phyloP scores from a whole-genome alignment of 2,329 filamentous ascomycete species.

The Pseudogymnoascus sp. region DNA sequence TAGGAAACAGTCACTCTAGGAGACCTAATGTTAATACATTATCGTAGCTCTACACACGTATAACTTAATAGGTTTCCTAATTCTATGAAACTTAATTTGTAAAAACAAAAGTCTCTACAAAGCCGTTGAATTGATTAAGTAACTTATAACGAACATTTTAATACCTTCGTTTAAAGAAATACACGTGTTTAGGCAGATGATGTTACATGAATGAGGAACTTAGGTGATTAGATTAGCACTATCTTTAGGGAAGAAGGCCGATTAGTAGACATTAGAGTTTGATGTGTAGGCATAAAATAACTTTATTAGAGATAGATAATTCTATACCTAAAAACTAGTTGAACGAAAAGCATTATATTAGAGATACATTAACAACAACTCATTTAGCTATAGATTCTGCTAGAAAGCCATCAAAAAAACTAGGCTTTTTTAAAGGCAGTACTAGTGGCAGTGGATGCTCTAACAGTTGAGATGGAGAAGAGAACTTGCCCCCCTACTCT shows the following conservation, averaged over 20 bases:
- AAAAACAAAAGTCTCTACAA: too few relatives aligned
- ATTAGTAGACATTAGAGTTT: neutral
- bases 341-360: neutral
- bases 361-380: neutral
- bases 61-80: too few relatives aligned
- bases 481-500: constrained; percentile 9
- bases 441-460: constrained; percentile 11
- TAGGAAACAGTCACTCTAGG: too few relatives aligned
- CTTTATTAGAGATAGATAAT: neutral
- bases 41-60: too few relatives aligned
- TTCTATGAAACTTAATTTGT: too few relatives aligned
- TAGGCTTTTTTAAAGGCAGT: constrained; percentile 12
- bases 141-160: neutral
- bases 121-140: neutral
- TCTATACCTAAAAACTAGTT: neutral
- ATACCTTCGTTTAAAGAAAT: neutral
- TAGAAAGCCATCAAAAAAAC: neutral
- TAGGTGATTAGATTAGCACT: neutral
- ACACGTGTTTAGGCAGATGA: neutral
- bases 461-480: constrained; percentile 6
- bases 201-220: neutral
- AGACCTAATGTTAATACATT: too few relatives aligned
- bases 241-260: too few relatives aligned
- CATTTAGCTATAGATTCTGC: neutral
- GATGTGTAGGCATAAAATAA: neutral